phyloP scores from a whole-genome alignment of 495 filamentous ascomycete genomes.

The Hypoxylon rickii region DNA sequence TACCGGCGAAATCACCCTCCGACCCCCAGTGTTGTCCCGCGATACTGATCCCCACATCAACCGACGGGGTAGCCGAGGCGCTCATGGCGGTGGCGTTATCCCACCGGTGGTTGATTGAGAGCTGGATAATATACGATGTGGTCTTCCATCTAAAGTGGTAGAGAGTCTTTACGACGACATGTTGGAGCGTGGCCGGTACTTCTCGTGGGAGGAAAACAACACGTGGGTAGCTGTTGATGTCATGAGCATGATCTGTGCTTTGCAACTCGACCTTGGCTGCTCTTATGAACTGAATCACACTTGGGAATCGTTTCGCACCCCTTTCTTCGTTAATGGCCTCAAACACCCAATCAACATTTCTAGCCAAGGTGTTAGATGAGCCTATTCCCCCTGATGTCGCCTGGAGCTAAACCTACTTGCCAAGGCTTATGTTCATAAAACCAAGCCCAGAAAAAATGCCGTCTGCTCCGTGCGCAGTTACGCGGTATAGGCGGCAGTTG shows the following conservation, averaged over 20 bases:
- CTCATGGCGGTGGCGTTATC: conserved; percentile 26
- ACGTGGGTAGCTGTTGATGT: conserved; percentile 30
- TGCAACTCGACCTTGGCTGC: conserved; percentile 9
- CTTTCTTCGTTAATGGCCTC: conserved; percentile 41
- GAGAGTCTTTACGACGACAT: conserved; percentile 55
- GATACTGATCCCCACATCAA: conserved; percentile 53
- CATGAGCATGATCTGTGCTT: conserved; percentile 13
- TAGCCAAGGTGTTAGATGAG: conserved; percentile 22
- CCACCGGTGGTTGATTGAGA: conserved; percentile 61
- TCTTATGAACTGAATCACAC: conserved; percentile 19
- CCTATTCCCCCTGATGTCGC: background rate
- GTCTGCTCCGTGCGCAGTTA: conserved; percentile 4
- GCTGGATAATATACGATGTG: conserved; percentile 58
- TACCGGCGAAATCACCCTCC: conserved; percentile 30
- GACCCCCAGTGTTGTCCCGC: conserved; percentile 58
- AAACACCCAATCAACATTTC: conserved; percentile 48
- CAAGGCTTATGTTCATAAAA: conserved; percentile 43
- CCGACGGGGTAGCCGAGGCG: conserved; percentile 10
- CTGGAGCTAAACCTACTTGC: conserved; percentile 40
- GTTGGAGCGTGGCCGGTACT: conserved; percentile 27
- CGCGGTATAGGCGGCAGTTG: conserved; percentile 1
- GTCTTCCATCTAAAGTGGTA: conserved; percentile 52
- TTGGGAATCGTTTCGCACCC: conserved; percentile 26
- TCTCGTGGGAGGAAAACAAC: conserved; percentile 2
- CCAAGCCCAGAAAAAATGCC: conserved; percentile 36